These are phyloP conservation scores for Pseudocercospora macadamiae DNA, from an alignment of 2,329 filamentous ascomycete genomes.

Conservation along the genomic window DNA sequence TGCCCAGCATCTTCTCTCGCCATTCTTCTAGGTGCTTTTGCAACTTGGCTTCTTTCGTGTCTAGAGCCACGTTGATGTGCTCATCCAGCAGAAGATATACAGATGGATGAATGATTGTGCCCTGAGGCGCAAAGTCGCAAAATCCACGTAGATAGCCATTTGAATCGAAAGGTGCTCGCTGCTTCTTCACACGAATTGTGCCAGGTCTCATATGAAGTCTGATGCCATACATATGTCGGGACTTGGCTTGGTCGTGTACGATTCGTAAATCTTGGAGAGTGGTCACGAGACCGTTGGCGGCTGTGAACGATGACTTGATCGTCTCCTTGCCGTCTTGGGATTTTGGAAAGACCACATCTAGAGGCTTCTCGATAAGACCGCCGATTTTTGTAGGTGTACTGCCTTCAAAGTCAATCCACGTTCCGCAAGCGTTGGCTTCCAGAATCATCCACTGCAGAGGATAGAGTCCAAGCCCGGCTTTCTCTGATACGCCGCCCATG, in stretches of 20 bases:
- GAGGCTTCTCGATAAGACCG: constrained; percentile 7
- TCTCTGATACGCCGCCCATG: constrained; percentile 41
- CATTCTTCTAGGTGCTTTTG: constrained; percentile 33
- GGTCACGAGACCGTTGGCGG: constrained; percentile 2
- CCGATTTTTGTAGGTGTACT: constrained; percentile 1
- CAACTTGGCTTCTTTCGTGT: constrained; percentile 33
- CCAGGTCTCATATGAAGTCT: constrained; percentile 18
- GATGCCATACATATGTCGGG: constrained; percentile 21
- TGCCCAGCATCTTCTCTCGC: constrained; percentile 30
- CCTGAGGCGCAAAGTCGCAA: constrained; percentile 33
- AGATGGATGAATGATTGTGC: constrained; percentile 41
- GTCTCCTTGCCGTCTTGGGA: constrained; percentile 10
- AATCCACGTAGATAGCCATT: constrained; percentile 26
- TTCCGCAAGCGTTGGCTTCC: constrained; percentile 30
- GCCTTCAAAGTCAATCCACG: constrained; percentile 17
- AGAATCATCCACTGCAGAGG: constrained; percentile 49
- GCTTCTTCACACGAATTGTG: constrained; percentile 26
- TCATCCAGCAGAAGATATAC: constrained; percentile 39
- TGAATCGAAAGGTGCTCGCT: constrained; percentile 22
- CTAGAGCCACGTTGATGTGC: constrained; percentile 29
- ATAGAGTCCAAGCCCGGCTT: constrained; percentile 46
- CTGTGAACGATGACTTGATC: constrained; percentile 13
- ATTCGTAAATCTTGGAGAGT: constrained; percentile 32
- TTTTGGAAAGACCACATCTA: constrained; percentile 25
- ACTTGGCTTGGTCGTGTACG: constrained; percentile 23